A percentile compares a stretch with the other conserved stretches of the same genome.
Conservation (phyloP, 163 green algal genomes). For the Scenedesmus sp. region DNA sequence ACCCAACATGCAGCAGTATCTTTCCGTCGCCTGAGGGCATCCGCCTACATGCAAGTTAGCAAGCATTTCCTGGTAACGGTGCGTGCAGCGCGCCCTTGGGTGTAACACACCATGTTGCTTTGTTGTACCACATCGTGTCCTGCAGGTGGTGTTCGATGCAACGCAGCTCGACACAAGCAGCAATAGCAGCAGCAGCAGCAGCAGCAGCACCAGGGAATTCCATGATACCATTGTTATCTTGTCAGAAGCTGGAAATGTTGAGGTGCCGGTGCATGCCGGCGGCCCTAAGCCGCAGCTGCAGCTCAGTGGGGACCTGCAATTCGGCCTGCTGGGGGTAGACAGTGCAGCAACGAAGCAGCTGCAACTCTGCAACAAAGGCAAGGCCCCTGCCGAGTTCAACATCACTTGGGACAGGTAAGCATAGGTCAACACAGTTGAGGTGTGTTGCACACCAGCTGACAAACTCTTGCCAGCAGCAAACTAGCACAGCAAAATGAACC, state of each 20-base stretch:
- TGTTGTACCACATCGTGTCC: neutral
- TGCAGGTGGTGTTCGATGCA: slow-evolving; percentile 44
- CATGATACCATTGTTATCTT: slow-evolving; percentile 29
- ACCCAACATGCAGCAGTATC: neutral
- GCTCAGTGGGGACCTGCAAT: slow-evolving; percentile 29
- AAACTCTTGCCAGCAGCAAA: neutral
- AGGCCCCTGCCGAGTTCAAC: slow-evolving; percentile 24
- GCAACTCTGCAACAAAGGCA: slow-evolving; percentile 23
- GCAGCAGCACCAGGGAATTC: slow-evolving; percentile 18
- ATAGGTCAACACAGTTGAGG: neutral
- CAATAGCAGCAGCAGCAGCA: neutral
- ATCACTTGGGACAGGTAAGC: slow-evolving; percentile 39
- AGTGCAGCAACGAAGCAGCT: slow-evolving; percentile 3
- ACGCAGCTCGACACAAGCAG: neutral
- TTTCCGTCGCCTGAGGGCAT: neutral
- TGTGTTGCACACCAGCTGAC: neutral
- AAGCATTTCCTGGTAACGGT: neutral
- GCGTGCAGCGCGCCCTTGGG: too few relatives aligned
- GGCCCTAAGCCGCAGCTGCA: neutral
- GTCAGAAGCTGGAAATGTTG: slow-evolving; percentile 12
- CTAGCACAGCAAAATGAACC: too few relatives aligned
- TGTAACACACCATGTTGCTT: neutral
- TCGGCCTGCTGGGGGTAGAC: slow-evolving; percentile 4
- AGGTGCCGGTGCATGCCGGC: slow-evolving; percentile 34
- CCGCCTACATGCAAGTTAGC: neutral